Base-by-base conservation (phyloP, 2,329 filamentous ascomycete species). In the Sporothrix pseudoabietina region DNA sequence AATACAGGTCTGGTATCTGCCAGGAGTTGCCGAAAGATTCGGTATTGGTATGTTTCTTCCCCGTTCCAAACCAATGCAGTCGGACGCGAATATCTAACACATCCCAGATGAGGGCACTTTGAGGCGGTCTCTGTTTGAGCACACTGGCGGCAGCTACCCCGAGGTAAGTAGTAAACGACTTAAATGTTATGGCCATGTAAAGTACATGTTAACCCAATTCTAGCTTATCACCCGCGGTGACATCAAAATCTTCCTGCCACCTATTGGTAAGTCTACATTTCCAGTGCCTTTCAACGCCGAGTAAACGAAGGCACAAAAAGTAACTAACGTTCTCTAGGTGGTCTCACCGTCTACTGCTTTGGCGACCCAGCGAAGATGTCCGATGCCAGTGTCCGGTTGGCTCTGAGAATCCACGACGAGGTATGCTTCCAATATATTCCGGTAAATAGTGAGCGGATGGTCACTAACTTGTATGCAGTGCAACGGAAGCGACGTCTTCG, bases 401-500 rank as follows among this genome's bases (percentile, higher is more conserved):
- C 96, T 16, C 85, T 98, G 74, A 90, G 96, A 77, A 91, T 98
- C 65, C 96, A 89, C 76, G 88, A 90, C 77, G 88, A 90, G 84
- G 87, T 87, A 79, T 76, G 81, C 8, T 5, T 59, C 32, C 26
- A 4, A 35, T 41, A 22, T 10, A 10, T 55, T n/a, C 22, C 52
- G 10, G 22, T 30, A 30, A 8, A 55, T 10, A 12, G 52, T 61
- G 35, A 26, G 22, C 55, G 47, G 19, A 5, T 35, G 5, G 49
- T 0, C 63, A 26, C 68, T 70, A 32, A 65, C 49, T 12, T 49
- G 10, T 16, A 32, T 30, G 5, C 54, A 74, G 85, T 98, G 96
- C 83, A 98, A 98, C 80, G 96, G 96, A 73, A 97, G 93, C 80
- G 96, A 99, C 82, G 96, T 98, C 59, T 99, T 98, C 81, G 94